These are phyloP conservation scores for Hypoxylon intermedium DNA, from an alignment of 495 filamentous ascomycete genomes.

Conservation along the genomic window DNA sequence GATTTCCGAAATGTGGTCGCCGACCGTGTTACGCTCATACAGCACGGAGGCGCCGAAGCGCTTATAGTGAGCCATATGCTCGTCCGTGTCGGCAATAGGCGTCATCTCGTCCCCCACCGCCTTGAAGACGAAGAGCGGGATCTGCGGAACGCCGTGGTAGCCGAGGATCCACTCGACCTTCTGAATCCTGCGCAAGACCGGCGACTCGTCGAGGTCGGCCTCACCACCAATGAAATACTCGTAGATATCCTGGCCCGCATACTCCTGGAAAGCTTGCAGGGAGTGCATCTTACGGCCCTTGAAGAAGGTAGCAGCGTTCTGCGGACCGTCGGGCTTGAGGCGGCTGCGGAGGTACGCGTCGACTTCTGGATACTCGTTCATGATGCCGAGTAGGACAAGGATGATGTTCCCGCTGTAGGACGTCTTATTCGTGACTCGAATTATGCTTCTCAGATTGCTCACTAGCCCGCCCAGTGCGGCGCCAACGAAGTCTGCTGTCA, in stretches of 20 bases:
- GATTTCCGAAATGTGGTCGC: conserved; percentile 31
- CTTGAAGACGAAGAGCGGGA: conserved; percentile 61
- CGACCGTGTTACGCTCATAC: conserved; percentile 49
- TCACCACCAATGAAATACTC: conserved; percentile 49
- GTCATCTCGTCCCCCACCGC: conserved; percentile 57
- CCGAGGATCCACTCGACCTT: conserved; percentile 49
- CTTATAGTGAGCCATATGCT: conserved; percentile 45
- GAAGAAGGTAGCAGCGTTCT: conserved; percentile 46
- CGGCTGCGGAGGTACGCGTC: conserved; percentile 18
- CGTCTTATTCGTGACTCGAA: conserved; percentile 6
- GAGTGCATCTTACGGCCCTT: conserved; percentile 34
- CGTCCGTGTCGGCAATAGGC: conserved; percentile 53
- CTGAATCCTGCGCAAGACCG: conserved; percentile 34
- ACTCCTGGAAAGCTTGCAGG: conserved; percentile 38
- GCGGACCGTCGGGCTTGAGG: conserved; percentile 35
- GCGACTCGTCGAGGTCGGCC: conserved; percentile 36
- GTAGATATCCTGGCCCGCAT: conserved; percentile 43
- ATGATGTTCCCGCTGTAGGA: conserved; percentile 34
- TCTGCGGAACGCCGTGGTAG: conserved; percentile 49
- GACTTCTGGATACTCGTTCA: conserved; percentile 35
- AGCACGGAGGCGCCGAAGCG: conserved; percentile 36
- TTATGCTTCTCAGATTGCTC: conserved; percentile 2
- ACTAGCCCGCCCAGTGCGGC: conserved; percentile 58
- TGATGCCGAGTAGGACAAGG: conserved; percentile 38
- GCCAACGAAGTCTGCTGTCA: conserved; percentile 46